These are phyloP conservation scores for Blastocystis sp. DNA, from an alignment of 352 stramenopile species.

Conservation along the genomic window DNA sequence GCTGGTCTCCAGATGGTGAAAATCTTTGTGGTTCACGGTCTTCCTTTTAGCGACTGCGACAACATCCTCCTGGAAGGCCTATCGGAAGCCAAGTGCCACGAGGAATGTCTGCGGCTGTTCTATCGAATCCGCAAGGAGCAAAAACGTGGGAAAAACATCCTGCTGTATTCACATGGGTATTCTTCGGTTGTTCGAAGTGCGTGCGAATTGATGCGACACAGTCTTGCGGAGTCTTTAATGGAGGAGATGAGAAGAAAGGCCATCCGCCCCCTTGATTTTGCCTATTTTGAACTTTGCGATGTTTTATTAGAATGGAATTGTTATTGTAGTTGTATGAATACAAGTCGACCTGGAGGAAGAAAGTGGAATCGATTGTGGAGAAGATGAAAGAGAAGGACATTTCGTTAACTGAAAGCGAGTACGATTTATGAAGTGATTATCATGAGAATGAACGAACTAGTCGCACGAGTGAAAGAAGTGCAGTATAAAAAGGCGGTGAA, in stretches of 20 bases:
- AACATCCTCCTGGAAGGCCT: slow-evolving; percentile 55
- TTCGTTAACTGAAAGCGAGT: neutral
- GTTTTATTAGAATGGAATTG: neutral
- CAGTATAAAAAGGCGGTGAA: neutral
- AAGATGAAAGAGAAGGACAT: neutral
- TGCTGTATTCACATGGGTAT: neutral
- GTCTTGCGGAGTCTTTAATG: neutral
- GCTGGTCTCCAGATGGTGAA: slow-evolving; percentile 17
- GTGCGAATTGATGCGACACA: slow-evolving; percentile 7
- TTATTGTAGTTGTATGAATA: neutral
- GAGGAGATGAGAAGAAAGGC: neutral
- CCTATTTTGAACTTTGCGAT: slow-evolving; percentile 30
- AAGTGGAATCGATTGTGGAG: neutral
- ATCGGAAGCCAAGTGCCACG: slow-evolving; percentile 20
- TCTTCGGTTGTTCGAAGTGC: neutral
- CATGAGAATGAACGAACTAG: neutral
- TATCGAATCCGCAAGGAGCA: neutral
- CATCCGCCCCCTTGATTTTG: neutral
- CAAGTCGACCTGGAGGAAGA: neutral
- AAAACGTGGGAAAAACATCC: neutral
- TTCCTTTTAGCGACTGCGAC: neutral
- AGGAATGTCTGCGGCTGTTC: slow-evolving; percentile 40
- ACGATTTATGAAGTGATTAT: neutral
- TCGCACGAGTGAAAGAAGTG: neutral
- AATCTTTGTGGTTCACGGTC: neutral